Evolutionary conservation across 805 yeast species (phyloP), one percentile per base, ranked within the genome.

Genomic region (Ogataea degrootiae): DNA sequence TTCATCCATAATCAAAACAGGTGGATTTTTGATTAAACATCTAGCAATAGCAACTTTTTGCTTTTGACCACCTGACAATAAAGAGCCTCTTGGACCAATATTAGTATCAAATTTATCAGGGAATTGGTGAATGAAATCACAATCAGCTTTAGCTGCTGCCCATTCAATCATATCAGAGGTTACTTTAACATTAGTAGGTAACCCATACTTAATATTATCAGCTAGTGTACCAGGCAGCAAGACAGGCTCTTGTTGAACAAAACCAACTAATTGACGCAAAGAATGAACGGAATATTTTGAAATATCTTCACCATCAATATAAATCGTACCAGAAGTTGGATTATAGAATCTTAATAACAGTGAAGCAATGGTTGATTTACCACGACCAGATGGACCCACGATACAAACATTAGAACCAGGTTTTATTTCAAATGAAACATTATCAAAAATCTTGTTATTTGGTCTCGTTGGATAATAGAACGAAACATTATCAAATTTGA

Each of bases 351-450:
- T 71, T 50, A 92, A 67, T 42, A 92, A 68, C 50, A 92, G 68
- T 29, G 94, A 85, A 11, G 94, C 79, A 12, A 92, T 81, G 0
- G 97, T 92, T 1, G 96, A 88, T 66, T 92, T 92, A 17, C 98
- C 98, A 46, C 95, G 82, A 2, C 98, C 98, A 14, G 96, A 86
- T 8, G 96, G 97, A 1, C 98, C 98, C 17, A 91, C 97, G 54
- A 92, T 81, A 62, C 97, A 91, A 15, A 91, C 85, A 57, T 91
- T 90, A 52, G 90, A 89, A 6, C 97, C 97, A 15, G 88, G 80
- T 31, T 73, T 69, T 46, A 92, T 83, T 14, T 70, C 75, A 56
- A 92, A 76, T 48, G 80, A 73, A 41, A 91, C 66, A 29, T 79
- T 73, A 26, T 74, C 67, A 66, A 92, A 89, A 19, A 92, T 81